These are phyloP conservation scores for Gossypium stocksii DNA, from an alignment of 345 rosid genomes.

Conservation along the genomic window DNA sequence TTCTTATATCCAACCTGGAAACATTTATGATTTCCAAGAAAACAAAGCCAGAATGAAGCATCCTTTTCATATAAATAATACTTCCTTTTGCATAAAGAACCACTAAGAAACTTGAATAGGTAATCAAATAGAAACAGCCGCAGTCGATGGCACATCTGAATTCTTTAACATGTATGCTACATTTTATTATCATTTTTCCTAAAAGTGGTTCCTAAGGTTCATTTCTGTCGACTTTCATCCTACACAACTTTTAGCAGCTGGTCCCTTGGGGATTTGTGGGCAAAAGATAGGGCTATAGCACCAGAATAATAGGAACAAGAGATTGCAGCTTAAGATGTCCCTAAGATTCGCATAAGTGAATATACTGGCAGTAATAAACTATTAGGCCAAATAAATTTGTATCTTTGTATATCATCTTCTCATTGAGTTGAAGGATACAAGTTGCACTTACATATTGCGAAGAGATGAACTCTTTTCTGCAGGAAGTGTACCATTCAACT, in stretches of 20 bases:
- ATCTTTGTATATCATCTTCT: neutral
- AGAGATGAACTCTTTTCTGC: conserved; percentile 39
- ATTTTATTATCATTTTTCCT: neutral
- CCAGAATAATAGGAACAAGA: neutral
- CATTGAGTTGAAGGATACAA: neutral
- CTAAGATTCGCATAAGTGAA: neutral
- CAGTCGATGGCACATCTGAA: neutral
- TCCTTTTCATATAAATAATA: neutral
- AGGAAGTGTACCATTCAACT: conserved; percentile 53
- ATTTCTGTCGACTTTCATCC: neutral
- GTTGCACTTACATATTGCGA: conserved; percentile 45
- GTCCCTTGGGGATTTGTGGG: neutral
- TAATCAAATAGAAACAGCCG: neutral
- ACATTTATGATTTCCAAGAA: neutral
- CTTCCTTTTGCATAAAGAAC: neutral
- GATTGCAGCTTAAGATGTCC: neutral
- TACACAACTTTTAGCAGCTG: neutral
- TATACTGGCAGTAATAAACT: neutral
- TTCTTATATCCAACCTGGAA: neutral
- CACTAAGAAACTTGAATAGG: neutral
- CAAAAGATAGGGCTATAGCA: neutral
- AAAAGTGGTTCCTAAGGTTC: neutral
- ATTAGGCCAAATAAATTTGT: neutral
- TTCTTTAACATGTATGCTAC: neutral
- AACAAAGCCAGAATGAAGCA: neutral